Conservation (phyloP, 805 yeast species). For the Sporopachydermia quercuum region DNA sequence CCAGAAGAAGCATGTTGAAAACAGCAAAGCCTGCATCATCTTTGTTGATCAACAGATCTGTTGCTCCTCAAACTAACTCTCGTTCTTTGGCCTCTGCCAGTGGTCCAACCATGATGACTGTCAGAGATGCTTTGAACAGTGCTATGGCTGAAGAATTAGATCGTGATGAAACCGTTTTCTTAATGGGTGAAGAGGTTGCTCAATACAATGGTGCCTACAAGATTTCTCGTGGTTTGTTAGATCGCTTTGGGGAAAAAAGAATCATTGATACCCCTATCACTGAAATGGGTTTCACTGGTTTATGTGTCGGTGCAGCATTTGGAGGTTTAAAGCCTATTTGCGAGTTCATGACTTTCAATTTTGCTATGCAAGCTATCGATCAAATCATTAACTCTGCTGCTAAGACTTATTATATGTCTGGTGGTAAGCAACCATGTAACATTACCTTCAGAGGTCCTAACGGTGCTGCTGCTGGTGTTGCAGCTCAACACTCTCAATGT, state of each 20-base stretch:
- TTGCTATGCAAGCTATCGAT: slow-evolving; percentile 99
- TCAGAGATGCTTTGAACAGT: slow-evolving; percentile 90
- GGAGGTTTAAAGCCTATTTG: slow-evolving; percentile 93
- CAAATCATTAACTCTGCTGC: slow-evolving; percentile 98
- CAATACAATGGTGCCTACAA: slow-evolving; percentile 99
- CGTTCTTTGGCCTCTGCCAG: slow-evolving; percentile 21
- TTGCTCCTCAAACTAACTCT: not conserved
- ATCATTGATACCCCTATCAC: slow-evolving; percentile 95
- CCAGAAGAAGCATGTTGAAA: not conserved
- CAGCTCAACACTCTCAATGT: slow-evolving; percentile 98
- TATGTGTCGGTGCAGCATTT: slow-evolving; percentile 91
- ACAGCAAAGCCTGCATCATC: not conserved
- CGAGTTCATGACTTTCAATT: slow-evolving; percentile 98
- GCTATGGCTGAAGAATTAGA: slow-evolving; percentile 97
- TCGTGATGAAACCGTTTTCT: slow-evolving; percentile 82
- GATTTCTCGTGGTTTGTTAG: slow-evolving; percentile 88
- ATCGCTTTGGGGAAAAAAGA: slow-evolving; percentile 88
- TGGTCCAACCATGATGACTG: slow-evolving; percentile 57
- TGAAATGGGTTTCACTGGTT: slow-evolving; percentile 96
- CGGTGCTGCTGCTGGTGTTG: slow-evolving; percentile 99
- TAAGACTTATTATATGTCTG: slow-evolving; percentile 97
- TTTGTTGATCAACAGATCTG: not conserved
- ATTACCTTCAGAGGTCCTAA: slow-evolving; percentile 98
- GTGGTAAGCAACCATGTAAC: slow-evolving; percentile 96
- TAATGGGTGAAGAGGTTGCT: slow-evolving; percentile 98